Base-by-base conservation (phyloP, 1,284 basidiomycete species). In the Trametes polyzona region DNA sequence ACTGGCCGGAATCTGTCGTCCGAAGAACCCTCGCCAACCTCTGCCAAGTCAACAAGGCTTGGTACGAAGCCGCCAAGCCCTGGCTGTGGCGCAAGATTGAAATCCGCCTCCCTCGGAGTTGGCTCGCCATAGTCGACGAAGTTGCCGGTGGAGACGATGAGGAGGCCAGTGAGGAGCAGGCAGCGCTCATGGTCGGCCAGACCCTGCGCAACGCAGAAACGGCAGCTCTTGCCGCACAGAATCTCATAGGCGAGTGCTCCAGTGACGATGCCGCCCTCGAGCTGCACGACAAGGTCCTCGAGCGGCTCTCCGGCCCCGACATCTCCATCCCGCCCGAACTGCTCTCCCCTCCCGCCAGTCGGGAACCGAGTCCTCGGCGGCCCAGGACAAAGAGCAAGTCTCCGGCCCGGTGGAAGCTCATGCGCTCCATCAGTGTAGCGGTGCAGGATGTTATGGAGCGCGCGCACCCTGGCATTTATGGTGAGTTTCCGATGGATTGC, bases 41-140 rank as follows among this genome's bases (percentile, higher is more conserved):
- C 43, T 90, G 86, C 65, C 80, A 88, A 54, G 87, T 90, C 37
- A 90, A 84, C 66, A 86, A 78, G 63, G 78, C 83, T 2, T 93
- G 89, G 87, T 83, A 84, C 66, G 82, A 84, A 46, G 91, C 88
- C 0, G 88, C 91, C 11, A 88, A 87, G 64, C 90, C 90, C 0
- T 92, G 86, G 86, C 74, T 93, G 3, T 93, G 90, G 90, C 82
- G 81, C 55, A 86, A 84, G 73, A 74, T 93, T 62, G 90, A 93
- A 71, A 86, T 93, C 40, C 83, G 90, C 11, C 79, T 92, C 11
- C 90, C 91, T 6, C 81, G 84, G 17, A 86, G 81, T 64, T 93
- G 91, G 89, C 81, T 93, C n/a, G 75, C 87, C 14, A 79, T 93
- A 19, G 80, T 92, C 11, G 88, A 90, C 37, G 83, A 90, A 64